Conservation (phyloP, 306 rosid genomes). For the Fagus crenata region DNA sequence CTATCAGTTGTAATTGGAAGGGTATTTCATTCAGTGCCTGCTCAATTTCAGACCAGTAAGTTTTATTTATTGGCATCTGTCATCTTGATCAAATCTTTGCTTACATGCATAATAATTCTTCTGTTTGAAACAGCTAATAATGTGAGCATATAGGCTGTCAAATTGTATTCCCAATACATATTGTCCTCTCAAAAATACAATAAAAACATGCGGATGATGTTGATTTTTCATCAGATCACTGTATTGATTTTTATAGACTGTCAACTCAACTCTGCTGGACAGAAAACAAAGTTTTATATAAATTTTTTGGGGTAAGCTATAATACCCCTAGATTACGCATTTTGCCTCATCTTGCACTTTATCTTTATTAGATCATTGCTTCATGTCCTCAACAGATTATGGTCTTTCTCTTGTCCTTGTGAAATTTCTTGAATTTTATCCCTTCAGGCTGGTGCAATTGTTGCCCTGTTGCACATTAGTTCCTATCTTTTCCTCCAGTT, state of each 20-base stretch:
- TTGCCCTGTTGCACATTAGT: not conserved
- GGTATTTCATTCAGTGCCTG: constrained; percentile 90
- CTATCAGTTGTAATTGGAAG: constrained; percentile 88
- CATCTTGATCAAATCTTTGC: constrained; percentile 20
- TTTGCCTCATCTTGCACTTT: not conserved
- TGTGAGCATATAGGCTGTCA: not conserved
- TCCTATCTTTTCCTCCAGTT: not conserved
- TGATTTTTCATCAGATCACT: not conserved
- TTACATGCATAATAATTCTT: constrained; percentile 16
- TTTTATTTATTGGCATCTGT: constrained; percentile 24
- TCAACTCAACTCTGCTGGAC: not conserved
- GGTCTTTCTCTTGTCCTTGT: not conserved
- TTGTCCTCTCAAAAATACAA: constrained; percentile 6
- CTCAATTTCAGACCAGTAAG: constrained; percentile 99
- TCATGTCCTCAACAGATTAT: not conserved
- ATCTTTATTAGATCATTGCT: constrained; percentile 4
- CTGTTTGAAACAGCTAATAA: constrained; percentile 10
- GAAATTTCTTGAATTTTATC: not conserved
- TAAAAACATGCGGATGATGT: constrained; percentile 7
- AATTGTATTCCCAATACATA: constrained; percentile 4
- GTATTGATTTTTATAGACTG: too few relatives aligned
- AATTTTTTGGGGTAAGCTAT: not conserved
- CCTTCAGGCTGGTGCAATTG: not conserved
- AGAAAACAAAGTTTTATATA: not conserved
- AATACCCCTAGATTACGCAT: constrained; percentile 11